Conservation (phyloP, 139 green algal species). For the Pedinophyceae sp. region DNA sequence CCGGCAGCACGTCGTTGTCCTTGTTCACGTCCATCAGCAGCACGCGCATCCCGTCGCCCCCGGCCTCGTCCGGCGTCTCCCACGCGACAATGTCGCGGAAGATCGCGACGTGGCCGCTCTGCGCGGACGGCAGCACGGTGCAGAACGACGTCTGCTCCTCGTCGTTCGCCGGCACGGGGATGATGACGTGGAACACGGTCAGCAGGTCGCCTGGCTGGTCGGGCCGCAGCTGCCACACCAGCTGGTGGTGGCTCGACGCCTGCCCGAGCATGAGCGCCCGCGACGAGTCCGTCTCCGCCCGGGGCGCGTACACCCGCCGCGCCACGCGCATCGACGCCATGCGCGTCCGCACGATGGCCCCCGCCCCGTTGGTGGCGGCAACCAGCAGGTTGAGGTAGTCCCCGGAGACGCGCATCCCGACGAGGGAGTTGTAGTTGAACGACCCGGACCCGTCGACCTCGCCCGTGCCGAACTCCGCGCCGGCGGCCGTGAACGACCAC, state of each 20-base stretch:
- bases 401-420: too few species aligned
- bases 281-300: neutral
- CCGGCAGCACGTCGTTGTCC: constrained; percentile 10
- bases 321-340: neutral
- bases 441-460: neutral
- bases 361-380: neutral
- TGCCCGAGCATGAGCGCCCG: neutral
- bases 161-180: neutral
- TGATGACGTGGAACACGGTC: neutral
- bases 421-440: too few species aligned
- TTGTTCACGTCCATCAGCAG: constrained; percentile 11
- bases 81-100: neutral
- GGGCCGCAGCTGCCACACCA: constrained; percentile 3
- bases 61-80: neutral
- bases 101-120: neutral
- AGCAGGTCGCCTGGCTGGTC: neutral
- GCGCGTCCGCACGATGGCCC: neutral
- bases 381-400: too few species aligned
- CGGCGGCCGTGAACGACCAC: neutral
- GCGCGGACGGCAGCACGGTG: neutral
- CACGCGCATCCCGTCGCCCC: neutral
- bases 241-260: neutral
- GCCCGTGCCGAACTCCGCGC: neutral
- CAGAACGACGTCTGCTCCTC: neutral
- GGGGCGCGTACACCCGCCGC: neutral